Conservation (phyloP, 495 filamentous ascomycete genomes). For the Platismatia glauca region DNA sequence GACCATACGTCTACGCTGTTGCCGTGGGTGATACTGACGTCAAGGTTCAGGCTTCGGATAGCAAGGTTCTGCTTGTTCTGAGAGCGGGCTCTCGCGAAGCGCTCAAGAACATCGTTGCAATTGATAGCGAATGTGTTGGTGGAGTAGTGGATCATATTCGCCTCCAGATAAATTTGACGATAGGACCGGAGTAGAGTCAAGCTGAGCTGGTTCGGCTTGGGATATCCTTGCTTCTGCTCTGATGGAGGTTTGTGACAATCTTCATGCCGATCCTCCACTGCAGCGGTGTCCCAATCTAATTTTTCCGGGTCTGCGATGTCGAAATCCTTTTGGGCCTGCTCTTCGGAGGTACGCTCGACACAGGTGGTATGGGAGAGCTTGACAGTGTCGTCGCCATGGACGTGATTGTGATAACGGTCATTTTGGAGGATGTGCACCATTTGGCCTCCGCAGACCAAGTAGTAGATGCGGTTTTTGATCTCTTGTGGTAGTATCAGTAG, state of each 20-base stretch:
- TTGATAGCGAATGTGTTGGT: conserved; percentile 5
- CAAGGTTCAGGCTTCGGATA: not conserved
- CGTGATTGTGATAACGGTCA: not conserved
- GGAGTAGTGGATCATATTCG: not conserved
- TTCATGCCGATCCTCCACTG: not conserved
- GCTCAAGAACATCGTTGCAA: not conserved
- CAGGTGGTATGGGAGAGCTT: not conserved
- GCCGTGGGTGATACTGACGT: not conserved
- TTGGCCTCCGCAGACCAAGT: not conserved
- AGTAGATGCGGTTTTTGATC: conserved; percentile 2
- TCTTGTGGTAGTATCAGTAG: not conserved
- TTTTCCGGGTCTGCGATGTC: not conserved
- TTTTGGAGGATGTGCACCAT: not conserved
- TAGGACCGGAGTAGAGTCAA: conserved; percentile 2
- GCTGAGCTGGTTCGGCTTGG: not conserved
- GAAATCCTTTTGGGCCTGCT: not conserved
- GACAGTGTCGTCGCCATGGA: not conserved
- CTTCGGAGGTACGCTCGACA: not conserved
- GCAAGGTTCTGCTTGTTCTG: not conserved
- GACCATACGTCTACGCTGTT: not conserved
- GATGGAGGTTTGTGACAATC: not conserved
- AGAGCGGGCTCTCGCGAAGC: not conserved
- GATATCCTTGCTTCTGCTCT: not conserved
- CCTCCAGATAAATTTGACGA: conserved; percentile 1
- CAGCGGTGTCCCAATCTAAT: not conserved